phyloP scores from a whole-genome alignment of 345 rosid genomes.

The Litchi chinensis region DNA sequence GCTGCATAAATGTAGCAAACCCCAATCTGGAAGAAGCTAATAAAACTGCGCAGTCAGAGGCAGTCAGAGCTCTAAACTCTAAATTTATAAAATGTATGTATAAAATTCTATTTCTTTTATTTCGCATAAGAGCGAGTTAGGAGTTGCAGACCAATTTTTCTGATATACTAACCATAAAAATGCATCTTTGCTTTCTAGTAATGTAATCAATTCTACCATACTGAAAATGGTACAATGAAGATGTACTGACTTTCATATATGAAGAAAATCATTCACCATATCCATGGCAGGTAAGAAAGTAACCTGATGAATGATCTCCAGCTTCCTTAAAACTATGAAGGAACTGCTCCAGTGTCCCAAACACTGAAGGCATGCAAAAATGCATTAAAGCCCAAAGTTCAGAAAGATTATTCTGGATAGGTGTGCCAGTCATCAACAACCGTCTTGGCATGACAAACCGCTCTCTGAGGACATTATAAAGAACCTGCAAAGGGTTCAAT shows the following conservation, averaged over 20 bases:
- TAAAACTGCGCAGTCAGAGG: background rate
- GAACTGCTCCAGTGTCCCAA: slow-evolving; percentile 77
- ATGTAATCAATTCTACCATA: background rate
- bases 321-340: slow-evolving; percentile 70
- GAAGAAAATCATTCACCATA: background rate
- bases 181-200: background rate
- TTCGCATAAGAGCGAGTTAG: background rate
- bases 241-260: background rate
- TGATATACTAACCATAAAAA: background rate
- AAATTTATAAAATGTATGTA: background rate
- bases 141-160: background rate
- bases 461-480: slow-evolving; percentile 64
- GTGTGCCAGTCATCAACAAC: slow-evolving; percentile 88
- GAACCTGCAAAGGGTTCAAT: slow-evolving; percentile 47
- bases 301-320: slow-evolving; percentile 62
- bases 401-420: slow-evolving; percentile 80
- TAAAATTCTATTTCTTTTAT: background rate
- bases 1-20: background rate
- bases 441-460: slow-evolving; percentile 79
- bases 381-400: slow-evolving; percentile 98
- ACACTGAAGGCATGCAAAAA: slow-evolving; percentile 87
- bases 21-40: background rate
- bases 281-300: slow-evolving; percentile 1
- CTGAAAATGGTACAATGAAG: background rate
- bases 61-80: background rate